A percentile compares a stretch with the other conserved stretches of the same genome.
These are phyloP conservation scores for Auricularia cornea DNA, from an alignment of 768 basidiomycete species.

Conservation along the genomic window DNA sequence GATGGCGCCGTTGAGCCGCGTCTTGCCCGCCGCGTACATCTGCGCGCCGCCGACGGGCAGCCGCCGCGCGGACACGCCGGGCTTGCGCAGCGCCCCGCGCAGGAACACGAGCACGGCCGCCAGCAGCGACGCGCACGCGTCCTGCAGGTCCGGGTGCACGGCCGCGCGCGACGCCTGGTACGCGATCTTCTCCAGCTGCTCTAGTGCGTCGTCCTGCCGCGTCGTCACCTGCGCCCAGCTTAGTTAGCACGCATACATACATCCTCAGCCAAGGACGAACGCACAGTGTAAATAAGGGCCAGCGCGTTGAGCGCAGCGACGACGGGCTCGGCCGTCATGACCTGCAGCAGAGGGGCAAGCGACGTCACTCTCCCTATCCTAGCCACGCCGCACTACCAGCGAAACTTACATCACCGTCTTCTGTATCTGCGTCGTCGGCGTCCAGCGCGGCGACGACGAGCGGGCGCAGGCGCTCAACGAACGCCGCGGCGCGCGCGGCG, in stretches of 20 bases:
- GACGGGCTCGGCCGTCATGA: background rate
- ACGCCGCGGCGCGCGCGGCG: background rate
- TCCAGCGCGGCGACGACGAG: background rate
- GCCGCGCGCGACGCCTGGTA: background rate
- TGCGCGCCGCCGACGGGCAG: background rate
- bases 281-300: background rate
- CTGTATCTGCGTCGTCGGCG: too few relatives aligned
- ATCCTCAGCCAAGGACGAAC: background rate
- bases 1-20: background rate
- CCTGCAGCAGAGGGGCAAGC: background rate
- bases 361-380: too few relatives aligned
- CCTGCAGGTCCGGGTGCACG: background rate
- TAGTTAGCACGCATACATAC: too few relatives aligned
- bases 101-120: background rate
- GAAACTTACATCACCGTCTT: background rate
- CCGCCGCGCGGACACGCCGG: background rate
- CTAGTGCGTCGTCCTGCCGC: background rate
- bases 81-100: background rate
- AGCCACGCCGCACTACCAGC: too few relatives aligned
- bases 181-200: conserved; percentile 1
- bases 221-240: background rate
- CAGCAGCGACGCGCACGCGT: background rate
- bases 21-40: background rate
- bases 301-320: background rate
- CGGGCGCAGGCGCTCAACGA: background rate